Percentiles rank a stretch among this genome's conserved stretches.
Conservation (phyloP, 208 protist genomes). For the Acanthamoeba sp. region DNA sequence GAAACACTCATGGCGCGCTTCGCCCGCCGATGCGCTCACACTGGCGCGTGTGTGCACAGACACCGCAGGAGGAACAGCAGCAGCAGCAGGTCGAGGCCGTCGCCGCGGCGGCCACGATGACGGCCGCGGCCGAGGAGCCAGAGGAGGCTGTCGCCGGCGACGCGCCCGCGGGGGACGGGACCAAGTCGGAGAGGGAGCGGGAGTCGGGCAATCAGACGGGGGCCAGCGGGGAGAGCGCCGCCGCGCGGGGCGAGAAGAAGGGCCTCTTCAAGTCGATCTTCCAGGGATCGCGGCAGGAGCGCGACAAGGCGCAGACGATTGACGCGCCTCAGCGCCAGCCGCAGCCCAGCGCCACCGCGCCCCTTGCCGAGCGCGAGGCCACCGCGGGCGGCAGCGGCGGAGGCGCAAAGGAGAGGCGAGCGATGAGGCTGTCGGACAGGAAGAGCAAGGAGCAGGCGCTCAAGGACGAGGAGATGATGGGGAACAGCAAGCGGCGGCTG, state of each 20-base stretch:
- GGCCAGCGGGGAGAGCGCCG: not conserved
- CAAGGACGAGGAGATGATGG: not conserved
- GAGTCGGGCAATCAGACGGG: not conserved
- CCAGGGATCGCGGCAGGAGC: not conserved
- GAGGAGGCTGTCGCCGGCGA: too few relatives aligned
- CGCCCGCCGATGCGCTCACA: too few relatives aligned
- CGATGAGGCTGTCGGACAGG: not conserved
- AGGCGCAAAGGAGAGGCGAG: not conserved
- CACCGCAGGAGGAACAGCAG: too few relatives aligned
- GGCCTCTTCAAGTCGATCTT: conserved; percentile 49
- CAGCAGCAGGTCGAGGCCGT: too few relatives aligned
- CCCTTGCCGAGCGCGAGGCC: not conserved
- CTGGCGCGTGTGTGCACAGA: too few relatives aligned
- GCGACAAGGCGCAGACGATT: not conserved
- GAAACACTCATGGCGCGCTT: not conserved
- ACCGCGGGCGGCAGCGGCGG: not conserved
- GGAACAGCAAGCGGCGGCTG: not conserved
- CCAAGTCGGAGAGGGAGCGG: not conserved
- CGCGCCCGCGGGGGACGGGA: not conserved
- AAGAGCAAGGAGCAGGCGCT: conserved; percentile 1
- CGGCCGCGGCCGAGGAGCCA: too few relatives aligned
- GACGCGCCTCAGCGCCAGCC: not conserved
- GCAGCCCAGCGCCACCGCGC: not conserved
- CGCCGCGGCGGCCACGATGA: too few relatives aligned
- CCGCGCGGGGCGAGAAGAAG: not conserved